Evolutionary conservation across 2,329 filamentous ascomycete species (phyloP).

Genomic region (Cytospora piceicola): DNA sequence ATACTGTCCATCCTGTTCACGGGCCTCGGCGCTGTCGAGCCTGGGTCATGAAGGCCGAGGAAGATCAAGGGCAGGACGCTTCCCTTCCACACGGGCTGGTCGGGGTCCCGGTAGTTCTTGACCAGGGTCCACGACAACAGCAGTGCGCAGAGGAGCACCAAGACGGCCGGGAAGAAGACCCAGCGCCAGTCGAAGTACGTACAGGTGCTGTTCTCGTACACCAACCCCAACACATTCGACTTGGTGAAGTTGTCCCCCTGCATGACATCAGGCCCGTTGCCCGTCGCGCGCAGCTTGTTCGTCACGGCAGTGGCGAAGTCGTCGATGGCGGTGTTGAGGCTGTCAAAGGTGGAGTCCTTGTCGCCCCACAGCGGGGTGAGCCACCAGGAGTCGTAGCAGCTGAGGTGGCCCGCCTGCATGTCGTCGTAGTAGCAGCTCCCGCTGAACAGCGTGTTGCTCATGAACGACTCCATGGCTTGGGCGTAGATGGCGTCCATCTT

Average conservation of each 20-base stretch:
- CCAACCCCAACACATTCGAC: conserved; percentile 19
- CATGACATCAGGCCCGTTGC: conserved; percentile 15
- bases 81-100: conserved; percentile 30
- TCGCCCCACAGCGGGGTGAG: conserved; percentile 28
- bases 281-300: conserved; percentile 28
- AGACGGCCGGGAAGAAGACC: conserved; percentile 28
- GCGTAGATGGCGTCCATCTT: conserved; percentile 31
- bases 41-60: conserved; percentile 25
- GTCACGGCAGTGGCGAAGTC: conserved; percentile 28
- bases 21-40: background rate
- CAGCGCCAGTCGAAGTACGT: conserved; percentile 29
- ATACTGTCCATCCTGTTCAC: background rate
- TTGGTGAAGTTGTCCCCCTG: background rate
- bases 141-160: conserved; percentile 26
- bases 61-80: conserved; percentile 30
- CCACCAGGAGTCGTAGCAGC: conserved; percentile 30
- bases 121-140: conserved; percentile 29
- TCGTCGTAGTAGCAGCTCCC: conserved; percentile 27
- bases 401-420: conserved; percentile 26
- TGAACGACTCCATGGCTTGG: conserved; percentile 26
- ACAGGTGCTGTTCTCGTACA: conserved; percentile 29
- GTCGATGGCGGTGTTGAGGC: conserved; percentile 22
- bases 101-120: conserved; percentile 32
- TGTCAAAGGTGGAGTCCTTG: conserved; percentile 27
- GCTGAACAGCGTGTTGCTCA: conserved; percentile 26